Conservation (phyloP, 768 basidiomycete genomes). For the Trametes cingulata region DNA sequence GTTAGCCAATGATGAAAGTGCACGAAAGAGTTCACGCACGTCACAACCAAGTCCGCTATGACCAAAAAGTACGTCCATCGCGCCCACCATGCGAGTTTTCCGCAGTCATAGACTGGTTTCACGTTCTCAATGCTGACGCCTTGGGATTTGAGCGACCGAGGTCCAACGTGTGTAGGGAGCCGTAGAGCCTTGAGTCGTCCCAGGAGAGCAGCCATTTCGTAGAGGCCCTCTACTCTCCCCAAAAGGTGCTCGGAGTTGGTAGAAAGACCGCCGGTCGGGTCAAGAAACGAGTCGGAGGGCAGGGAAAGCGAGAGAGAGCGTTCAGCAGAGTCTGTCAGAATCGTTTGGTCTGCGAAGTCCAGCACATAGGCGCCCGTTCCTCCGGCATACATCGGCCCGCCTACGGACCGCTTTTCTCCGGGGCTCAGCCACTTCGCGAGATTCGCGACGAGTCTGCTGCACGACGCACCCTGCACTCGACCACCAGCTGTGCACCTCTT, state of each 20-base stretch:
- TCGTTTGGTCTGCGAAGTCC: too few species aligned
- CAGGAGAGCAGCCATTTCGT: not conserved
- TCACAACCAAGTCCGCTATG: conserved; percentile 22
- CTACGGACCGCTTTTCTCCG: not conserved
- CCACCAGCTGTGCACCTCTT: too few species aligned
- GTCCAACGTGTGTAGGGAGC: conserved; percentile 2
- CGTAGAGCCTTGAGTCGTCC: not conserved
- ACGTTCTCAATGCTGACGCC: conserved; percentile 10
- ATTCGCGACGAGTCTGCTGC: too few species aligned
- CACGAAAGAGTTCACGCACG: conserved; percentile 20
- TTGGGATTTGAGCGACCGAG: conserved; percentile 11
- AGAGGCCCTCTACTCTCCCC: too few species aligned
- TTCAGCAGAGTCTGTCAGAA: too few species aligned
- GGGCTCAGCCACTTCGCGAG: too few species aligned
- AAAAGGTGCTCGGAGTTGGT: too few species aligned
- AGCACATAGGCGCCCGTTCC: not conserved
- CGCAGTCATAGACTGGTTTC: conserved; percentile 27
- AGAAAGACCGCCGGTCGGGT: too few species aligned
- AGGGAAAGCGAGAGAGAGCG: too few species aligned
- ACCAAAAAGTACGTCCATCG: conserved; percentile 30
- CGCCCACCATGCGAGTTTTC: conserved; percentile 28
- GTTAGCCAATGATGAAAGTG: not conserved
- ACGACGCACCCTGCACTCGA: too few species aligned
- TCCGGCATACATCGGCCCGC: not conserved
- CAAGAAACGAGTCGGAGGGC: too few species aligned